phyloP scores from a whole-genome alignment of 2,329 filamentous ascomycete genomes.

The Phoma sp. region DNA sequence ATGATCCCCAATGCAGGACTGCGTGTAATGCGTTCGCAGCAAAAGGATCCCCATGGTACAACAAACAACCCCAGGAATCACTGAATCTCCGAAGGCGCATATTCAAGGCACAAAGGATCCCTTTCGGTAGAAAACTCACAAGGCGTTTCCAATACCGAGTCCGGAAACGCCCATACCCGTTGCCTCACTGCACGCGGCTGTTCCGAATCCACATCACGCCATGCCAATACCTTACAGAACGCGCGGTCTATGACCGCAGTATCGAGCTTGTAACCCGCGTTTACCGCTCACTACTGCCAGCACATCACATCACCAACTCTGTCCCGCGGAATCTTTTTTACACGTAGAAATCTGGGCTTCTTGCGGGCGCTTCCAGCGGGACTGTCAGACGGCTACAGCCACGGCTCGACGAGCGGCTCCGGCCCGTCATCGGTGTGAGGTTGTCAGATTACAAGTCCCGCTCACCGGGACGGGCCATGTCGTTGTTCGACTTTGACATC shows the following conservation, averaged over 20 bases:
- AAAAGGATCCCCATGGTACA: background rate
- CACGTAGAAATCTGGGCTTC: background rate
- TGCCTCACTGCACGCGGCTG: background rate
- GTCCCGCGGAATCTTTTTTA: no score
- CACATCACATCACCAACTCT: background rate
- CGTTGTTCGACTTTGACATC: background rate
- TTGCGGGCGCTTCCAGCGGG: conserved; percentile 19
- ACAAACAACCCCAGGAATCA: background rate
- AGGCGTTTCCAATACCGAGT: background rate
- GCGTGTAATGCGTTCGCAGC: conserved; percentile 11
- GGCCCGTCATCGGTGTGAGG: conserved; percentile 25
- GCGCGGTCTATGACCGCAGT: no score
- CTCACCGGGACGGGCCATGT: conserved; percentile 4
- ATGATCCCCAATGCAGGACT: conserved; percentile 2
- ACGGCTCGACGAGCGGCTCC: conserved; percentile 21
- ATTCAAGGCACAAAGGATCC: background rate
- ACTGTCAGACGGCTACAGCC: conserved; percentile 16
- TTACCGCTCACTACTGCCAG: background rate
- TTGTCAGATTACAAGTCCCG: background rate
- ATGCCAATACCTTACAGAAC: background rate
- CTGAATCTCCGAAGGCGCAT: background rate
- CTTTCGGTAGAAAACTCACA: background rate
- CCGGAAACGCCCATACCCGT: background rate
- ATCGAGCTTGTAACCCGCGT: background rate
- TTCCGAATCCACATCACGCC: background rate